A percentile compares a stretch with the other conserved stretches of the same genome.
These are phyloP conservation scores for Pholiota molesta DNA, from an alignment of 768 basidiomycete genomes.

Conservation along the genomic window DNA sequence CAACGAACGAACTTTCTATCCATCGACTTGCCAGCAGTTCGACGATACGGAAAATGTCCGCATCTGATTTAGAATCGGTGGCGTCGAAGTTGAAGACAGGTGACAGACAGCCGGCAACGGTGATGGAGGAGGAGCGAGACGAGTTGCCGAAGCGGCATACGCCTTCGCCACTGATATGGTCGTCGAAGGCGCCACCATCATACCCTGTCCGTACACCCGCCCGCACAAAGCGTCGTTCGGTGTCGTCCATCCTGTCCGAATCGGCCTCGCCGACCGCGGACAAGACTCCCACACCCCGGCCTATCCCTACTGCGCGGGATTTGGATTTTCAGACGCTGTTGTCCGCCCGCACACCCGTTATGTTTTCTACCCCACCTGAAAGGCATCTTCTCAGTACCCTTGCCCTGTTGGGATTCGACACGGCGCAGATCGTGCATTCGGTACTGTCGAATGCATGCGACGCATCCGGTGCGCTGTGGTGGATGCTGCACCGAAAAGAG, in stretches of 20 bases:
- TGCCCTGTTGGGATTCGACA: conserved; percentile 83
- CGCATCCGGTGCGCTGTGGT: conserved; percentile 89
- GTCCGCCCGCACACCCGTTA: conserved; percentile 67
- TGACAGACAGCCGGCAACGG: conserved; percentile 46
- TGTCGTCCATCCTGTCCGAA: conserved; percentile 84
- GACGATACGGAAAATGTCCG: conserved; percentile 55
- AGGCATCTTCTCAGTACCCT: conserved; percentile 78
- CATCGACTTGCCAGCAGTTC: conserved; percentile 59
- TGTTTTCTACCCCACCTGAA: conserved; percentile 87
- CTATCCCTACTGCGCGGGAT: conserved; percentile 42
- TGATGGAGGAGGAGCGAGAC: conserved; percentile 53
- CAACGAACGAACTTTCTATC: conserved; percentile 27
- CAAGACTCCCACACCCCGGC: conserved; percentile 40
- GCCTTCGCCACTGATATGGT: conserved; percentile 31
- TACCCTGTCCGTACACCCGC: conserved; percentile 86
- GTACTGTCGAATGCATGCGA: conserved; percentile 94
- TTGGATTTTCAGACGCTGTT: conserved; percentile 67
- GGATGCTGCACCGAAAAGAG: conserved; percentile 88
- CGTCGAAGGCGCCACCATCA: conserved; percentile 56
- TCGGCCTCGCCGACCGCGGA: conserved; percentile 53
- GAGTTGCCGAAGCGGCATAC: conserved; percentile 21
- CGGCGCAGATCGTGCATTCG: conserved; percentile 93
- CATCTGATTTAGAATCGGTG: conserved; percentile 37
- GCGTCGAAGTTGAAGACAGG: conserved; percentile 34
- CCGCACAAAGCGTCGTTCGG: conserved; percentile 93